These are phyloP conservation scores for Flaveria brownii DNA, from an alignment of 129 eudicot species.

Conservation along the genomic window DNA sequence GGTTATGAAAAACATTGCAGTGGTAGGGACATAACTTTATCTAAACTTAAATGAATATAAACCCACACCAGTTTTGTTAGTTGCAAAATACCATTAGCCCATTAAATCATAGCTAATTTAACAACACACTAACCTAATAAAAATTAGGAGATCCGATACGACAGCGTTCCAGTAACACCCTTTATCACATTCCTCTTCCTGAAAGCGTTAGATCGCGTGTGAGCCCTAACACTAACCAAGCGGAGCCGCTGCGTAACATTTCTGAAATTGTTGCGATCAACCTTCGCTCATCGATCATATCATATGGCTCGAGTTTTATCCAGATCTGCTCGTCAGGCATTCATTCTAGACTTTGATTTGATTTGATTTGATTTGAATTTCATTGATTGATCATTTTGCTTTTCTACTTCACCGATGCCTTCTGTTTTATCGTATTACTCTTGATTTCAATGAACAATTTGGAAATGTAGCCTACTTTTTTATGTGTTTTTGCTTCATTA, in stretches of 20 bases:
- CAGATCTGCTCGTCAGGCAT: slow-evolving; percentile 46
- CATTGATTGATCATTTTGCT: neutral
- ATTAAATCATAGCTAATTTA: no score
- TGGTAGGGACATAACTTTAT: no score
- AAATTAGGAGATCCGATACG: neutral
- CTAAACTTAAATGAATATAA: no score
- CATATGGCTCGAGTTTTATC: slow-evolving; percentile 37
- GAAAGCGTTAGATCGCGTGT: slow-evolving; percentile 19
- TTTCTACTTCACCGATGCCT: neutral
- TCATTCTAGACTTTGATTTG: neutral
- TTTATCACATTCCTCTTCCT: neutral
- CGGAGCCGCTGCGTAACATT: slow-evolving; percentile 9
- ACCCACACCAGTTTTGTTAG: no score
- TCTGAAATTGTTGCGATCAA: neutral
- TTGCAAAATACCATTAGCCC: no score
- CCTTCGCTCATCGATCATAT: neutral
- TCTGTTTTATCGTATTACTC: neutral
- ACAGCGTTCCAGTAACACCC: neutral
- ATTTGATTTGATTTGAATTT: neutral
- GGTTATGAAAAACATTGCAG: no score
- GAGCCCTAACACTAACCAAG: slow-evolving; percentile 34
- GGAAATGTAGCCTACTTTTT: neutral
- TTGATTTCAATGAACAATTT: neutral
- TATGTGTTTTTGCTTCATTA: neutral
- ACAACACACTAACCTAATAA: no score